A percentile compares a stretch with the other conserved stretches of the same genome.
Evolutionary conservation across 441 rosid genomes (phyloP).

Genomic region (Corymbia citriodora): DNA sequence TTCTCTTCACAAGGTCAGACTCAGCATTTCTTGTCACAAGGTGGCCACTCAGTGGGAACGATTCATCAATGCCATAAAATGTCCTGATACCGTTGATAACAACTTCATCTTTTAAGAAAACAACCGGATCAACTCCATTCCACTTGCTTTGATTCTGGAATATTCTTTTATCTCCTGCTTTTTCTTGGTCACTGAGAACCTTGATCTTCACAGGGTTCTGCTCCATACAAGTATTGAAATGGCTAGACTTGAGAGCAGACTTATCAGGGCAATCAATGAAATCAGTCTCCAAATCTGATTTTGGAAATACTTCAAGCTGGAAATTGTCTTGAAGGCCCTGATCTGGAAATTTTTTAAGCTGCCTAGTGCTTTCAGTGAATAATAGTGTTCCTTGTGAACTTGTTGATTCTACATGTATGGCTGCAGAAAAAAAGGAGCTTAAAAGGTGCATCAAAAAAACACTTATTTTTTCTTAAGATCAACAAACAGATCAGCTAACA

Average conservation of each 20-base stretch:
- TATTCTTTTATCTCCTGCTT: slow-evolving; percentile 51
- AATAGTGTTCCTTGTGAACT: background rate
- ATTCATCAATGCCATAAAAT: slow-evolving; percentile 79
- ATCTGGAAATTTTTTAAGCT: background rate
- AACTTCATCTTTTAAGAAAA: slow-evolving; percentile 78
- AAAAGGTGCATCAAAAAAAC: background rate
- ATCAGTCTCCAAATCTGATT: slow-evolving; percentile 34
- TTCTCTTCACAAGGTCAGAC: slow-evolving; percentile 79
- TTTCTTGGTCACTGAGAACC: slow-evolving; percentile 22
- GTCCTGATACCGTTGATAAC: slow-evolving; percentile 62
- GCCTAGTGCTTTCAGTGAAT: background rate
- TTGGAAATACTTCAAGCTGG: slow-evolving; percentile 7
- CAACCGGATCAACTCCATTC: slow-evolving; percentile 89
- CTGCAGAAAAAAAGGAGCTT: background rate
- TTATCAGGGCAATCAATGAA: slow-evolving; percentile 23
- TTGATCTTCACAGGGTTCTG: slow-evolving; percentile 22
- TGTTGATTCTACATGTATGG: background rate
- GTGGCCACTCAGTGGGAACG: slow-evolving; percentile 67
- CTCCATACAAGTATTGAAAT: slow-evolving; percentile 12
- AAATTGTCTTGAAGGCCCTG: background rate
- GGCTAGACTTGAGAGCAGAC: slow-evolving; percentile 25
- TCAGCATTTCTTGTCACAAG: slow-evolving; percentile 84
- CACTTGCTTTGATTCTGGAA: slow-evolving; percentile 81
- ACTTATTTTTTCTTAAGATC: background rate
- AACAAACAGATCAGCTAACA: background rate